These are phyloP conservation scores for Exophiala viscosa DNA, from an alignment of 2,329 filamentous ascomycete genomes.

Conservation along the genomic window DNA sequence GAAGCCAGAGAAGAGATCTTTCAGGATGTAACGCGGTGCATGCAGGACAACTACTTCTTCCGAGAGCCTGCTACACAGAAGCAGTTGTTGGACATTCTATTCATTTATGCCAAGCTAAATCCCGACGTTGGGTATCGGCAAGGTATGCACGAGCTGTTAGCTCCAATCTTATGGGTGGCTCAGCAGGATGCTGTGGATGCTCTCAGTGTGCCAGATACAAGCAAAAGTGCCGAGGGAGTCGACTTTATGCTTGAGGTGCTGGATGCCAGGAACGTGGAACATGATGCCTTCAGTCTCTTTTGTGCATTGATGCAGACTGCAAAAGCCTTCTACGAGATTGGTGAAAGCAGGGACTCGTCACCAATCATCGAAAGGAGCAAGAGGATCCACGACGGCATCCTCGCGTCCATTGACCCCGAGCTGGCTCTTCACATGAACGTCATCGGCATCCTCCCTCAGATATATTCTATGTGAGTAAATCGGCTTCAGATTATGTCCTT, in stretches of 20 bases:
- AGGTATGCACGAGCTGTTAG: conserved; percentile 95
- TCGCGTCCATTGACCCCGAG: conserved; percentile 77
- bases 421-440: conserved; percentile 74
- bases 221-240: conserved; percentile 38
- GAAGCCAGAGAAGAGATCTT: conserved; percentile 79
- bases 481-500: not conserved
- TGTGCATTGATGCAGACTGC: conserved; percentile 82
- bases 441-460: conserved; percentile 90
- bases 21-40: conserved; percentile 85
- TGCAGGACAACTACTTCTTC: conserved; percentile 90
- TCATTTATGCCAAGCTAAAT: conserved; percentile 91
- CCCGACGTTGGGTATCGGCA: conserved; percentile 88
- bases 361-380: conserved; percentile 82
- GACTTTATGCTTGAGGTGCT: conserved; percentile 62
- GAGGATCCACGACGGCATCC: conserved; percentile 77
- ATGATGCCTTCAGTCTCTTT: conserved; percentile 86
- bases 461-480: conserved; percentile 76
- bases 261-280: conserved; percentile 72
- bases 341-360: conserved; percentile 50
- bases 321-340: conserved; percentile 80
- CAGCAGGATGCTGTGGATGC: conserved; percentile 72
- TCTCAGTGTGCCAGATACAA: conserved; percentile 33
- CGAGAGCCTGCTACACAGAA: conserved; percentile 72
- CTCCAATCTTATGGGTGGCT: conserved; percentile 80
- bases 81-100: conserved; percentile 82